Evolutionary conservation across 306 rosid species (phyloP).

Genomic region (Lagenaria siceraria): DNA sequence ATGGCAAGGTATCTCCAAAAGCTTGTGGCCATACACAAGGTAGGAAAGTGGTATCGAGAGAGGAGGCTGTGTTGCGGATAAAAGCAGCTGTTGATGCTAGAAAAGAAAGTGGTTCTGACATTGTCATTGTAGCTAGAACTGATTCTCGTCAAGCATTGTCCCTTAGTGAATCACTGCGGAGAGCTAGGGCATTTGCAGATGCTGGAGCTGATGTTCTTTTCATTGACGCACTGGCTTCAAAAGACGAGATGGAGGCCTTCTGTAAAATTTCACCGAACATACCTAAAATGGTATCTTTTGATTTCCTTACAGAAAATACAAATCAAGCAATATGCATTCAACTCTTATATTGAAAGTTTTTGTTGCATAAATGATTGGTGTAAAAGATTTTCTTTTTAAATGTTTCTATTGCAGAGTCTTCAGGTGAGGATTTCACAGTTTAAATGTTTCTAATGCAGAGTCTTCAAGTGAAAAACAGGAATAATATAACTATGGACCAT

Average conservation of each 20-base stretch:
- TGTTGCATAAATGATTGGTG: not conserved
- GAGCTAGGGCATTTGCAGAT: slow-evolving; percentile 69
- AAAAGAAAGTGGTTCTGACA: slow-evolving; percentile 72
- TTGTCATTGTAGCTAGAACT: slow-evolving; percentile 72
- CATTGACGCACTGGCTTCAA: slow-evolving; percentile 66
- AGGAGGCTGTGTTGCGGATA: slow-evolving; percentile 65
- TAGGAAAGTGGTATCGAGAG: slow-evolving; percentile 65
- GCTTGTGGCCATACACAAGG: slow-evolving; percentile 87
- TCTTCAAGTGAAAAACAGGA: not conserved
- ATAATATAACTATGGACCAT: not conserved
- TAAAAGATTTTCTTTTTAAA: not conserved
- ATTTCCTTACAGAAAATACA: not conserved
- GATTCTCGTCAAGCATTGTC: slow-evolving; percentile 91
- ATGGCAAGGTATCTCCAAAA: slow-evolving; percentile 64
- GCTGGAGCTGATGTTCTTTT: slow-evolving; percentile 95
- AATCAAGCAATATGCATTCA: not conserved
- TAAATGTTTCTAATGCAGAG: not conserved
- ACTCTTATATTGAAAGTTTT: not conserved
- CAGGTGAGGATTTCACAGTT: not conserved
- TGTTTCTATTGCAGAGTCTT: not conserved
- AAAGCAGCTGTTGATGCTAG: slow-evolving; percentile 79
- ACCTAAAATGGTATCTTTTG: slow-evolving; percentile 57
- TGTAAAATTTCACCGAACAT: slow-evolving; percentile 61
- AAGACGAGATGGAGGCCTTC: slow-evolving; percentile 72
- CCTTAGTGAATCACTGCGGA: slow-evolving; percentile 56